These are phyloP conservation scores for Chionographis japonica DNA, from an alignment of 106 monocot genomes.

Conservation along the genomic window DNA sequence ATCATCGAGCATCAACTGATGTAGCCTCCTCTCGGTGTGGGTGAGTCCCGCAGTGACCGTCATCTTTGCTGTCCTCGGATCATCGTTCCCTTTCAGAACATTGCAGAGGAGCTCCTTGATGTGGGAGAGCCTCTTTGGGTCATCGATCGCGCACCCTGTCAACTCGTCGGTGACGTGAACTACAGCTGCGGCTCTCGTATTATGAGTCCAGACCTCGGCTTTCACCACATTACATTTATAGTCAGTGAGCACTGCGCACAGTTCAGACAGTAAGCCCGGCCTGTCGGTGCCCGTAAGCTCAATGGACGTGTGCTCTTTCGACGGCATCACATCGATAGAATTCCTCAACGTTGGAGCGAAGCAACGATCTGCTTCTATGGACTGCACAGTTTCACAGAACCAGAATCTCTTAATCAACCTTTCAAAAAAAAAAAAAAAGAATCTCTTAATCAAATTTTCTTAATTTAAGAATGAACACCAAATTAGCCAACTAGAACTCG, in stretches of 20 bases:
- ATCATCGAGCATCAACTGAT: constrained; percentile 50
- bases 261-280: constrained; percentile 55
- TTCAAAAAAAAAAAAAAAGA: background rate
- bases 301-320: constrained; percentile 24
- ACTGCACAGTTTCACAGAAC: constrained; percentile 4
- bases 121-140: constrained; percentile 21
- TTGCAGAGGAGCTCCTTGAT: constrained; percentile 41
- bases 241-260: constrained; percentile 39
- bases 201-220: constrained; percentile 56
- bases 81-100: constrained; percentile 26
- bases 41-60: constrained; percentile 14
- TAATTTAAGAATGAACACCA: background rate
- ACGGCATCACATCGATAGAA: constrained; percentile 23
- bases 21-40: constrained; percentile 38
- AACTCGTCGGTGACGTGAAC: constrained; percentile 38
- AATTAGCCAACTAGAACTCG: background rate
- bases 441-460: background rate
- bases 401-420: background rate
- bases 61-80: constrained; percentile 11
- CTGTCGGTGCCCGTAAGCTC: constrained; percentile 54
- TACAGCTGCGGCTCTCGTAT: constrained; percentile 43
- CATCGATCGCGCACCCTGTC: constrained; percentile 21
- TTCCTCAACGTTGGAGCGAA: background rate
- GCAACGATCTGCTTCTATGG: constrained; percentile 10
- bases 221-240: constrained; percentile 31